A percentile compares a stretch with the other conserved stretches of the same genome.
phyloP scores from a whole-genome alignment of 208 protist species.

The Crithidia mellificae region DNA sequence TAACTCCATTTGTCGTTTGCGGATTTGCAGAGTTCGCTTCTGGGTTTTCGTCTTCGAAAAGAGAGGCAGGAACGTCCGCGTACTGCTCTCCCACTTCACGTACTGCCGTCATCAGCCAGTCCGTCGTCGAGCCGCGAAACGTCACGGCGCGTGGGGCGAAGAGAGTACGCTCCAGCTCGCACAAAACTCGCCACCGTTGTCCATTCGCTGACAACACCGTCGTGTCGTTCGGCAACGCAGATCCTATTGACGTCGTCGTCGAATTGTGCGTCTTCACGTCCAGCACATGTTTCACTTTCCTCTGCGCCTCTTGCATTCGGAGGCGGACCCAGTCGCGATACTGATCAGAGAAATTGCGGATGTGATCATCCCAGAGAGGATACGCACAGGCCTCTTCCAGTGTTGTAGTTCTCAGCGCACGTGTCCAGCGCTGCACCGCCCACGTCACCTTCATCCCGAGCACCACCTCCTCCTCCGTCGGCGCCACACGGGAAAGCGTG shows the following conservation, averaged over 20 bases:
- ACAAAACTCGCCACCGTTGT: not conserved
- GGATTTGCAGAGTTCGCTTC: not conserved
- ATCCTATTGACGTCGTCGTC: too few relatives aligned
- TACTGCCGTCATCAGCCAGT: slow-evolving; percentile 44
- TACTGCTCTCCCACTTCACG: slow-evolving; percentile 30
- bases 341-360: not conserved
- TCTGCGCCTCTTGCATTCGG: slow-evolving; percentile 1
- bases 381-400: not conserved
- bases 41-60: not conserved
- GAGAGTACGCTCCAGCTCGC: slow-evolving; percentile 18
- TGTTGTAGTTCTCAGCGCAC: slow-evolving; percentile 1
- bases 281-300: not conserved
- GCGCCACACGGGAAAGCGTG: not conserved
- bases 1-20: not conserved
- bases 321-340: not conserved
- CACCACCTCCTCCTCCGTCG: slow-evolving; percentile 32
- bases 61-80: not conserved
- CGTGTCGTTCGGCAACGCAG: not conserved
- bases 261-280: too few relatives aligned
- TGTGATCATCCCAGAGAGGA: slow-evolving; percentile 6
- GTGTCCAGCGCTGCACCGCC: slow-evolving; percentile 39
- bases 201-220: not conserved
- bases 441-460: slow-evolving; percentile 42
- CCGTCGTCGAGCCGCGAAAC: slow-evolving; percentile 34
- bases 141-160: slow-evolving; percentile 23